Conservation (phyloP, 2,329 filamentous ascomycete genomes). For the Fusarium dimerum region DNA sequence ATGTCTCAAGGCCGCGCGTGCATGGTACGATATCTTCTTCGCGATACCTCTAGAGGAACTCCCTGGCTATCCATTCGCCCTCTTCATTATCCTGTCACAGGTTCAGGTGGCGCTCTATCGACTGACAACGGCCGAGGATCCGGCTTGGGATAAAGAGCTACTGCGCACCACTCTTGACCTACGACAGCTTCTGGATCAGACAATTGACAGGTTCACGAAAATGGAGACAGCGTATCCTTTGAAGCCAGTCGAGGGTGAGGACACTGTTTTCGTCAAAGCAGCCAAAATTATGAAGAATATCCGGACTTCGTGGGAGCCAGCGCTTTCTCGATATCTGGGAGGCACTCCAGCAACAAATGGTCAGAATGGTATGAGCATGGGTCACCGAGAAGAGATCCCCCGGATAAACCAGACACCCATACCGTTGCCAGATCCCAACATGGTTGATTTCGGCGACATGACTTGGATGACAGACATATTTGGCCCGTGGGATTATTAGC, state of each 20-base stretch:
- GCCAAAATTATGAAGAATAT: constrained; percentile 39
- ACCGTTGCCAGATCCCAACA: constrained; percentile 22
- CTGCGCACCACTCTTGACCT: constrained; percentile 39
- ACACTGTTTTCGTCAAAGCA: constrained; percentile 34
- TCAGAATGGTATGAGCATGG: constrained; percentile 19
- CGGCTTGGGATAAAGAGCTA: constrained; percentile 42
- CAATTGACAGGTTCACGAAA: constrained; percentile 34
- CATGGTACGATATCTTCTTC: constrained; percentile 41
- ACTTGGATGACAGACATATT: constrained; percentile 42
- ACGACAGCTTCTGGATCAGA: constrained; percentile 36
- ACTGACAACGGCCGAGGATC: constrained; percentile 41
- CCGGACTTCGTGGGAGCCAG: constrained; percentile 38
- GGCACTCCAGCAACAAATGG: constrained; percentile 33
- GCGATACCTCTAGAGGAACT: constrained; percentile 31
- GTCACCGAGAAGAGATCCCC: constrained; percentile 11
- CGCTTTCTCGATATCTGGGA: constrained; percentile 31
- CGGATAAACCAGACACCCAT: constrained; percentile 15
- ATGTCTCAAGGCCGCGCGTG: constrained; percentile 36
- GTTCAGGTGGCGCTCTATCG: constrained; percentile 40
- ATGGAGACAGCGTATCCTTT: constrained; percentile 30
- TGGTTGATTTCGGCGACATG: constrained; percentile 37
- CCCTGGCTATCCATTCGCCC: constrained; percentile 34
- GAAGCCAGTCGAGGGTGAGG: constrained; percentile 30
- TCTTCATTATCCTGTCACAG: constrained; percentile 38
- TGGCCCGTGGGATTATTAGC: constrained; percentile 38